A percentile compares a stretch with the other conserved stretches of the same genome.
Conservation (phyloP, 257 asterid genomes). For the Solanum appendiculatum region DNA sequence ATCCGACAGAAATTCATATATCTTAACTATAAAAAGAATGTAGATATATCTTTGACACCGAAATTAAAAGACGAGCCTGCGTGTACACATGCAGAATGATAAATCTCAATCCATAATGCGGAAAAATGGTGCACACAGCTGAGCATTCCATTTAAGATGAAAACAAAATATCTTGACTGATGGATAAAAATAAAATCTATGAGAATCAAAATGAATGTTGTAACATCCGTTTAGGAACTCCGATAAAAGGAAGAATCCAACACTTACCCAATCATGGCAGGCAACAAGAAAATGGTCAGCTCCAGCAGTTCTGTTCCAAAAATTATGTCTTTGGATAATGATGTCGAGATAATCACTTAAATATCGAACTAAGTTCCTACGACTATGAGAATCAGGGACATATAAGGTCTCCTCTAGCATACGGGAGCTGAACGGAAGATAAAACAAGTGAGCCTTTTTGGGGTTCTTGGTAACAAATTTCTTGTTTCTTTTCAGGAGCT, state of each 20-base stretch:
- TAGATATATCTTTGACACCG: not conserved
- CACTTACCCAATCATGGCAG: constrained; percentile 87
- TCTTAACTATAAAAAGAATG: not conserved
- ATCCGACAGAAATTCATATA: not conserved
- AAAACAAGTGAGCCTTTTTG: constrained; percentile 64
- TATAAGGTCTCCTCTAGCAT: constrained; percentile 36
- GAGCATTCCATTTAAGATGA: not conserved
- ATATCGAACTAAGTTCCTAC: constrained; percentile 22
- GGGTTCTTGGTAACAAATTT: constrained; percentile 42
- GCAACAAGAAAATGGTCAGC: constrained; percentile 81
- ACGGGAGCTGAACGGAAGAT: constrained; percentile 68
- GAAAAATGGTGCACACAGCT: not conserved
- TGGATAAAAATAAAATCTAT: not conserved
- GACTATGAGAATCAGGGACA: constrained; percentile 45
- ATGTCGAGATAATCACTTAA: constrained; percentile 28
- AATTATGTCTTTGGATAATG: constrained; percentile 32
- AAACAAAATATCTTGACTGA: not conserved
- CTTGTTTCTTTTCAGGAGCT: constrained; percentile 48
- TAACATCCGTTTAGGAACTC: not conserved
- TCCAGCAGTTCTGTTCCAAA: constrained; percentile 75
- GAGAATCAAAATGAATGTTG: not conserved
- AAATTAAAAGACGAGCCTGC: not conserved
- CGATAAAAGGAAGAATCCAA: not conserved
- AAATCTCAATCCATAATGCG: not conserved
- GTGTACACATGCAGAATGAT: not conserved